Percentiles rank a stretch among this genome's conserved stretches.
Conservation (phyloP, 306 rosid species). For the Clitoria ternatea region DNA sequence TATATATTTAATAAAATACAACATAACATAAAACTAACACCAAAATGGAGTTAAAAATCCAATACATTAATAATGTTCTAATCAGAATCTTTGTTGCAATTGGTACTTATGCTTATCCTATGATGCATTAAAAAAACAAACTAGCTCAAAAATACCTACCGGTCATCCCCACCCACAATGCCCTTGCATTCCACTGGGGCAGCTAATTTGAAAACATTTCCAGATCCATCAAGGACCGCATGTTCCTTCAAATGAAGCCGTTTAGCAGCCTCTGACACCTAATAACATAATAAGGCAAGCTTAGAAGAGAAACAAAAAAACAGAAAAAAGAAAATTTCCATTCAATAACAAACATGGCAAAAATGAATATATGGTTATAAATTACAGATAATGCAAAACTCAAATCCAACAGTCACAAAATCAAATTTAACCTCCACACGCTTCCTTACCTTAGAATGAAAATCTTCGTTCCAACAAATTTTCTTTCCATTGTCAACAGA, state of each 20-base stretch:
- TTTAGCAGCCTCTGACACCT: slow-evolving; percentile 95
- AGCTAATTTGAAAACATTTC: slow-evolving; percentile 80
- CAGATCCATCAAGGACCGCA: slow-evolving; percentile 84
- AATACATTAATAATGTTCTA: not conserved
- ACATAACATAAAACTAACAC: not conserved
- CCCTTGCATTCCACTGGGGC: slow-evolving; percentile 99
- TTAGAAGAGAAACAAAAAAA: slow-evolving; percentile 18
- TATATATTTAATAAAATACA: not conserved
- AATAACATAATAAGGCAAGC: slow-evolving; percentile 14
- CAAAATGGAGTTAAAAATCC: not conserved
- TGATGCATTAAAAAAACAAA: slow-evolving; percentile 7
- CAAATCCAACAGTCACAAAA: slow-evolving; percentile 10
- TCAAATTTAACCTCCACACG: not conserved
- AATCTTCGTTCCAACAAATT: slow-evolving; percentile 94
- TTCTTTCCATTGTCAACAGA: slow-evolving; percentile 99
- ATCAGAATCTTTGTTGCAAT: not conserved
- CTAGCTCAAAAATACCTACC: slow-evolving; percentile 45
- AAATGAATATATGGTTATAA: not conserved
- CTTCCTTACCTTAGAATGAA: slow-evolving; percentile 86
- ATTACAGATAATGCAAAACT: slow-evolving; percentile 1
- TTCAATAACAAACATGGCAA: not conserved
- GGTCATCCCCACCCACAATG: slow-evolving; percentile 96
- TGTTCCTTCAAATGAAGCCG: slow-evolving; percentile 94
- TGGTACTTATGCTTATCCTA: not conserved
- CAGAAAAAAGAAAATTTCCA: not conserved